Base-by-base conservation (phyloP, 208 protist species). In the Acanthamoeba castellanii region DNA sequence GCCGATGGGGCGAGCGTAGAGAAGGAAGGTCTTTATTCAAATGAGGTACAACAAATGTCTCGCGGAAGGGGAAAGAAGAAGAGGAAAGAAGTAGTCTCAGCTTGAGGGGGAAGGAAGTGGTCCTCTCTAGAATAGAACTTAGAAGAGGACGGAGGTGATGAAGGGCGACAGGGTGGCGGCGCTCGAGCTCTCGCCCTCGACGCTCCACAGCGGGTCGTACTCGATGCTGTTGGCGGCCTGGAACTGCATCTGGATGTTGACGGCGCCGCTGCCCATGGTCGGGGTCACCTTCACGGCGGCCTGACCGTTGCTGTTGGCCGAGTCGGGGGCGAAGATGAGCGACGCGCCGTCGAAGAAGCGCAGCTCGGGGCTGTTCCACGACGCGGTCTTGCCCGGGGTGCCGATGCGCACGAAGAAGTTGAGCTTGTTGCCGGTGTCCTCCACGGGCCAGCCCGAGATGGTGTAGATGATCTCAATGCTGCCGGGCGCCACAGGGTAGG, bases 381-480 rank as follows among this genome's bases (percentile, higher is more conserved):
- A 47, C 9, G 27, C 76, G 2, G 76, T 59, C 45, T 57, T 50
- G 47, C 76, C 76, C 8, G 76, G 76, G 11, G 76, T 85, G 25
- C 37, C 5, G 45, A 85, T 85, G 76, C 42, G 76, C 22, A 85
- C 76, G 32, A 14, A 4, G 11, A 85, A 7, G 42, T 57, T 50
- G 25, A 85, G 34, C 22, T 50, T 85, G 76, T 85, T 85, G 47
- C 13, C 55, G 47, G 76, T 57, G 47, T 57, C 76, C 11, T 25
- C 45, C 20, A 85, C 76, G 76, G 76, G 76, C 76, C 76, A 85
- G 45, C 76, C 76, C 13, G 76, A n/a, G 42, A 85, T 50, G 45
- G 76, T 59, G 45, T 85, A 85, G 34, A 85, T 57, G 76, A 85
- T 85, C 76, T 85, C 76, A 0, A 85, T 20, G 76, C 76, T 85